Evolutionary conservation across 139 green algal genomes (phyloP).

Genomic region (Tetradesmus obliquus): DNA sequence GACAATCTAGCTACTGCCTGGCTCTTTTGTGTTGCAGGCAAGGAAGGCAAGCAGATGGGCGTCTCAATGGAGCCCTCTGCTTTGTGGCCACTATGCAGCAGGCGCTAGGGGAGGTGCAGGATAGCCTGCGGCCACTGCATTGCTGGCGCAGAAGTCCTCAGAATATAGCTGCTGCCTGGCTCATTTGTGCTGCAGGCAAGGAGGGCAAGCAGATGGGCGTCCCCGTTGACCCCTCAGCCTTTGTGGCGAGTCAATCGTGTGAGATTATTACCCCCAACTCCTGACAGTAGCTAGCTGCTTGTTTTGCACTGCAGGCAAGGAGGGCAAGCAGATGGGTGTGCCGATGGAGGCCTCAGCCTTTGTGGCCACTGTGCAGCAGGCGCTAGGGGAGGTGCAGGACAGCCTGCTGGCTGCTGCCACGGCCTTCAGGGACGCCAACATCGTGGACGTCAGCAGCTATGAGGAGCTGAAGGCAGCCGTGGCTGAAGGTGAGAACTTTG

Average conservation of each 20-base stretch:
- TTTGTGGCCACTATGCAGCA: slow-evolving; percentile 69
- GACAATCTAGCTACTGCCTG: too few species aligned
- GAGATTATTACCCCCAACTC: neutral
- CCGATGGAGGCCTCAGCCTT: slow-evolving; percentile 77
- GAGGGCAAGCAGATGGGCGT: slow-evolving; percentile 96
- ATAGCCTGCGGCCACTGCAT: slow-evolving; percentile 68
- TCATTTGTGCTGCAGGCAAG: slow-evolving; percentile 77
- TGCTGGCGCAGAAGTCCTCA: too few species aligned
- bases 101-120: slow-evolving; percentile 79
- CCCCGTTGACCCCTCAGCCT: slow-evolving; percentile 70
- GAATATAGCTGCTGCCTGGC: too few species aligned
- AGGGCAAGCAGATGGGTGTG: slow-evolving; percentile 95
- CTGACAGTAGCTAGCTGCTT: neutral
- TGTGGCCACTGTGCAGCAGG: slow-evolving; percentile 54
- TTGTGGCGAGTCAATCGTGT: slow-evolving; percentile 67
- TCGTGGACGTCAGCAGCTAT: slow-evolving; percentile 93
- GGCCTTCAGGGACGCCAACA: slow-evolving; percentile 91
- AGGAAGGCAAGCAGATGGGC: slow-evolving; percentile 96
- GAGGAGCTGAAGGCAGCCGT: slow-evolving; percentile 93
- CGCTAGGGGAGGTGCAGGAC: slow-evolving; percentile 79
- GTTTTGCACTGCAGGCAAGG: slow-evolving; percentile 79
- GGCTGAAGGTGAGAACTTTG: slow-evolving; percentile 60
- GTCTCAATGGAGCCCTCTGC: slow-evolving; percentile 75
- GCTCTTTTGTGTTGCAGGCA: slow-evolving; percentile 66
- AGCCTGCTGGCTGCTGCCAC: slow-evolving; percentile 77